phyloP scores from a whole-genome alignment of 495 filamentous ascomycete species.

The Cercophora sp. region DNA sequence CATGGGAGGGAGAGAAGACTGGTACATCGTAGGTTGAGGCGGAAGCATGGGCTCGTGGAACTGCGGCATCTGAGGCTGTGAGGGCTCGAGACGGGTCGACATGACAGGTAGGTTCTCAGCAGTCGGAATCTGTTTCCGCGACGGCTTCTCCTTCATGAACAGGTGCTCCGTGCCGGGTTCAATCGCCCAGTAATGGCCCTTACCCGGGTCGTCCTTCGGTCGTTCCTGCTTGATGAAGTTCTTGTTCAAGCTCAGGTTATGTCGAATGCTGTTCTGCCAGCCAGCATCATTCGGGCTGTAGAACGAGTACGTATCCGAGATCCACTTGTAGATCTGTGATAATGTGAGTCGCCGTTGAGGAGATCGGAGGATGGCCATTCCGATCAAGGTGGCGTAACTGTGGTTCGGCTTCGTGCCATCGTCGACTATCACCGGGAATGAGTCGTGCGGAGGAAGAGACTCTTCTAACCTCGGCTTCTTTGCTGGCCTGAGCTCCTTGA shows the following conservation, averaged over 20 bases:
- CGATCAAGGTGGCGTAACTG: constrained; percentile 94
- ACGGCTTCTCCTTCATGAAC: constrained; percentile 81
- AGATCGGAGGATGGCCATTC: constrained; percentile 91
- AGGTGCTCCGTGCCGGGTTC: constrained; percentile 80
- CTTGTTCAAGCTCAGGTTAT: constrained; percentile 97
- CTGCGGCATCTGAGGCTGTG: constrained; percentile 23
- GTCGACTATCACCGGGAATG: constrained; percentile 77
- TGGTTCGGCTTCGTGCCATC: constrained; percentile 85
- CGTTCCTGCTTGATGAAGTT: constrained; percentile 94
- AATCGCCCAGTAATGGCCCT: constrained; percentile 98
- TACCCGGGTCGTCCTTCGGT: constrained; percentile 95
- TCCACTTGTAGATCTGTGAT: constrained; percentile 99
- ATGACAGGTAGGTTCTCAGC: constrained; percentile 46
- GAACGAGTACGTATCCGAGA: constrained; percentile 85
- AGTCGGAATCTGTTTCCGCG: constrained; percentile 42
- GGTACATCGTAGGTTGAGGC: constrained; percentile 22
- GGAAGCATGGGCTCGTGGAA: constrained; percentile 28
- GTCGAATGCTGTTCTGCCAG: constrained; percentile 98
- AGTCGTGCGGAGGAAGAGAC: constrained; percentile 63
- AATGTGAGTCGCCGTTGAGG: constrained; percentile 80
- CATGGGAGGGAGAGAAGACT: constrained; percentile 31
- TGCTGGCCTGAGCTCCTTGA: constrained; percentile 60
- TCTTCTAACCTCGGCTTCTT: constrained; percentile 59
- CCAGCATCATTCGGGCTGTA: constrained; percentile 80
- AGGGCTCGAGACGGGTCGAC: constrained; percentile 42